Evolutionary conservation across 495 filamentous ascomycete genomes (phyloP).

Genomic region (Astrothelium subdiscretum): DNA sequence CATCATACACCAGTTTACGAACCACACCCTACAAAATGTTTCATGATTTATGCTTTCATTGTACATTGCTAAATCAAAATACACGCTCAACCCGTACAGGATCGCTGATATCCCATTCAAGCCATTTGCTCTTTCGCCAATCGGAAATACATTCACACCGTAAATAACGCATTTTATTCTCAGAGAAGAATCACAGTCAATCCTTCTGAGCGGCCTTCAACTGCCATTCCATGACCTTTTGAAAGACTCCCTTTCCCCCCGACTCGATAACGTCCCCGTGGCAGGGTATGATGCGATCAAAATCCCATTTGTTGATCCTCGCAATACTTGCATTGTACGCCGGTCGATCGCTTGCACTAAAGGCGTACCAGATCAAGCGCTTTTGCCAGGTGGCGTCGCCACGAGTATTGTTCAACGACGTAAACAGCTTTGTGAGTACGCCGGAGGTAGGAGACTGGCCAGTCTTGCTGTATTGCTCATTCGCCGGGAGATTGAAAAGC

Average conservation of each 20-base stretch:
- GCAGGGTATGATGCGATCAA: conserved; percentile 78
- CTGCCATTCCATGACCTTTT: conserved; percentile 80
- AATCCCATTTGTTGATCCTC: conserved; percentile 70
- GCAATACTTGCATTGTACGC: conserved; percentile 57
- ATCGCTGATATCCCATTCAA: no score
- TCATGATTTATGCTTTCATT: no score
- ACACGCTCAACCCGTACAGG: no score
- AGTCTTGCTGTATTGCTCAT: conserved; percentile 70
- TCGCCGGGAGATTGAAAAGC: conserved; percentile 81
- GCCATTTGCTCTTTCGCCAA: no score
- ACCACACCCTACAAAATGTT: no score
- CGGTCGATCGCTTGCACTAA: conserved; percentile 48
- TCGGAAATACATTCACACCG: no score
- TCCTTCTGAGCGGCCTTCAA: conserved; percentile 35
- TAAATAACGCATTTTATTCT: no score
- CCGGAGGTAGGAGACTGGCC: conserved; percentile 42
- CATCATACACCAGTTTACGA: not conserved
- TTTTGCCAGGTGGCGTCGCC: conserved; percentile 63
- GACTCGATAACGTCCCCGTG: conserved; percentile 85
- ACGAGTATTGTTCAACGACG: conserved; percentile 44
- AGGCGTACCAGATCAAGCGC: conserved; percentile 69
- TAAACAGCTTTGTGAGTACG: conserved; percentile 51
- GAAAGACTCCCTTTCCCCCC: conserved; percentile 63
- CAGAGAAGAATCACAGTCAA: not conserved
- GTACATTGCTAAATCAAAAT: no score